Conservation (phyloP, 108 stramenopile genomes). For the Fragilariopsis cylindrus region DNA sequence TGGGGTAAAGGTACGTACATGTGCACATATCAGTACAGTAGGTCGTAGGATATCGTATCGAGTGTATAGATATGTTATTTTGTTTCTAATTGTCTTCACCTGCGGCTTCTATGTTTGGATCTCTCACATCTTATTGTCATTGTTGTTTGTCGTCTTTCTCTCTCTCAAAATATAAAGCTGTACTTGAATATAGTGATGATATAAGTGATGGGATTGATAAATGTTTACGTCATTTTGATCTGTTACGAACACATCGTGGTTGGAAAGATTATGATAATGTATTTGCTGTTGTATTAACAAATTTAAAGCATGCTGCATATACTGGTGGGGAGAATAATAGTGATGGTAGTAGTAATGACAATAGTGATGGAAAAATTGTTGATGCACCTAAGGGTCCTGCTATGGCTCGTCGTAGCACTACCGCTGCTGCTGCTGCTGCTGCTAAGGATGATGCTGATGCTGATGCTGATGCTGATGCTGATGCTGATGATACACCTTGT, state of each 20-base stretch:
- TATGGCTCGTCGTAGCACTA: background rate
- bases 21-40: too few species aligned
- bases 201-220: slow-evolving; percentile 42
- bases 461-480: background rate
- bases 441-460: background rate
- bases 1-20: slow-evolving; percentile 22
- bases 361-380: background rate
- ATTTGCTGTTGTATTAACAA: slow-evolving; percentile 30
- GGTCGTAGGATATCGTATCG: too few species aligned
- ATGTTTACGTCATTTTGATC: slow-evolving; percentile 39
- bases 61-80: too few species aligned
- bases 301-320: slow-evolving; percentile 23
- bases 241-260: background rate
- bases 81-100: too few species aligned
- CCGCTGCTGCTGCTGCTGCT: background rate
- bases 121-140: too few species aligned
- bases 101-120: too few species aligned
- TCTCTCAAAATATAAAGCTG: background rate
- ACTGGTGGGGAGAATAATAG: background rate
- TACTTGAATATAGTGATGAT: slow-evolving; percentile 27
- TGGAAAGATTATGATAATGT: slow-evolving; percentile 31
- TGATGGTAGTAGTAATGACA: background rate
- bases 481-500: background rate
- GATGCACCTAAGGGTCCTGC: background rate
- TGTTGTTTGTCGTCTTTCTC: too few species aligned